These are phyloP conservation scores for Luffa acutangula DNA, from an alignment of 306 rosid genomes.

Conservation along the genomic window DNA sequence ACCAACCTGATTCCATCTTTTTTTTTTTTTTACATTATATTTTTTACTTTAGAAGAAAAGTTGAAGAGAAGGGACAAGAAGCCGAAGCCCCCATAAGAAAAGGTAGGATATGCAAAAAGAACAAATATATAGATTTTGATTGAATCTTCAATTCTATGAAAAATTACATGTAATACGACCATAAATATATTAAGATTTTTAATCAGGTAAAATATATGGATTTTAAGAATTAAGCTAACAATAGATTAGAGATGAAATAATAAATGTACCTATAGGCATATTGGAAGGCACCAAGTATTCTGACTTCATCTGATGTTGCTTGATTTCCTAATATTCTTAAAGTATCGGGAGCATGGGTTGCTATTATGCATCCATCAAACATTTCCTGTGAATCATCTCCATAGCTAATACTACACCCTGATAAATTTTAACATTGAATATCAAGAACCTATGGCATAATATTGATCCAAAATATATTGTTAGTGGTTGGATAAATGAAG, in stretches of 20 bases:
- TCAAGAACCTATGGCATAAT: background rate
- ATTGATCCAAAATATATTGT: background rate
- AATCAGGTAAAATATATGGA: background rate
- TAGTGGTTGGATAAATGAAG: background rate
- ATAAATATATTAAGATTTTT: background rate
- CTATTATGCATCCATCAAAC: conserved; percentile 55
- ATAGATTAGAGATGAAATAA: background rate
- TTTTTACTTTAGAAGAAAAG: background rate
- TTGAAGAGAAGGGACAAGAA: background rate
- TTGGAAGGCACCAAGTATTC: conserved; percentile 95
- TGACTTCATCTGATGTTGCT: conserved; percentile 56
- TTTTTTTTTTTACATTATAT: background rate
- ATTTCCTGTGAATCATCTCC: conserved; percentile 51
- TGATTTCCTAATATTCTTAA: conserved; percentile 59
- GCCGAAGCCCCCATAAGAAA: too few relatives aligned
- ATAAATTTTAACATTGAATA: conserved; percentile 7
- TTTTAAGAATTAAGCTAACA: background rate
- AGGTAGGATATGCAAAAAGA: background rate
- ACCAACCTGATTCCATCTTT: background rate
- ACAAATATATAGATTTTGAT: too few relatives aligned
- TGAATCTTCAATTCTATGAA: background rate
- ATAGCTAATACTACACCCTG: conserved; percentile 51
- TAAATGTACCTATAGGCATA: conserved; percentile 59
- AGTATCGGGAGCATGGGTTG: conserved; percentile 81
- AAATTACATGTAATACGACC: background rate